Evolutionary conservation across 2,329 filamentous ascomycete genomes (phyloP), one percentile per base, ranked within the genome.

Genomic region (Paraphaeosphaeria minitans): DNA sequence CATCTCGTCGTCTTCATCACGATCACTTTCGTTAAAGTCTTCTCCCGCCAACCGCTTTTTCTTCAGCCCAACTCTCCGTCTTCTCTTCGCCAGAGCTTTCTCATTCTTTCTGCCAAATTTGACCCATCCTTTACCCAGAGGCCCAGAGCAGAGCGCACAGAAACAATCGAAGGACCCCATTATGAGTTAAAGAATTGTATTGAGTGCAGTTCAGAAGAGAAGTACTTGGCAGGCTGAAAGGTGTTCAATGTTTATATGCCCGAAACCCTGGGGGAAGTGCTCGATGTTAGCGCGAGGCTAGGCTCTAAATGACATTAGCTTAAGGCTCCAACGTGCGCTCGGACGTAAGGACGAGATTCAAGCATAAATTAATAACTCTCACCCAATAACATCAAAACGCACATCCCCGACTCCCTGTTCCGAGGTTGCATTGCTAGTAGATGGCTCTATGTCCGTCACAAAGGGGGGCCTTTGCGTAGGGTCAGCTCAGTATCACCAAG

Each of bases 161-260:
- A 63, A 68, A 39, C 66, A 69, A 14, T 67, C 61, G 46, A 59
- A 67, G 1, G 57, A 62, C 1, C 60, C 64, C 66, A 66, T 66
- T 66, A 13, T 35, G 2, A 22, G 31, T 8, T 3, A 50, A 3
- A 14, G 31, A n/a, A 37, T 7, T 3, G 8, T 7, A 22, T 19
- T 7, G 10, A 37, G 6, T 24, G 16, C n/a, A 22, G 29, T 22
- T 37, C 16, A 22, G 10, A 16, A 39, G 13, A n/a, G 3, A 10
- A 35, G 7, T 19, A 14, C 8, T 8, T 31, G 8, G 9, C 19
- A 22, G 19, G n/a, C 1, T 43, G n/a, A 10, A 13, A 21, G 19
- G 19, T 22, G 4, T 22, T 43, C 19, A 12, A 21, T 21, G 19
- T 22, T 21, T 22, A 8, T 43, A 22, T 6, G 21, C n/a, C 10